phyloP scores from a whole-genome alignment of 1,284 basidiomycete species.

The Flammula alnicola region DNA sequence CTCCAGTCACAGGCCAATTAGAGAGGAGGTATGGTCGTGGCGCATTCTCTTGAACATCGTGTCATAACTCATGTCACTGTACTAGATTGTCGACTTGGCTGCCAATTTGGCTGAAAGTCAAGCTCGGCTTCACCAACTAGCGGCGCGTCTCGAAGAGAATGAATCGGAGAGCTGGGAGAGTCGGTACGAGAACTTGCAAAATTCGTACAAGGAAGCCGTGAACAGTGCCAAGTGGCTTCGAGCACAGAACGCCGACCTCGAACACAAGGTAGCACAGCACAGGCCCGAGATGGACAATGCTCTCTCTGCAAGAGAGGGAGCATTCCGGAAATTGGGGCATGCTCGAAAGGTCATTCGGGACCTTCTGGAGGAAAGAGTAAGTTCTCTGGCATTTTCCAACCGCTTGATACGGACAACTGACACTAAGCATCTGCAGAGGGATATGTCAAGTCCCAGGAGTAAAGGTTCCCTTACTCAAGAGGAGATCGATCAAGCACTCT shows the following conservation, averaged over 20 bases:
- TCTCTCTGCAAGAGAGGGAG: slow-evolving; percentile 35
- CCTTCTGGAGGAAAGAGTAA: slow-evolving; percentile 47
- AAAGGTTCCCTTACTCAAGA: slow-evolving; percentile 19
- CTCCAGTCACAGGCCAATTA: slow-evolving; percentile 11
- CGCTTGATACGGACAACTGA: background rate
- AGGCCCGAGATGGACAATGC: slow-evolving; percentile 33
- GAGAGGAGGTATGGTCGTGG: slow-evolving; percentile 24
- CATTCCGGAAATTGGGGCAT: slow-evolving; percentile 41
- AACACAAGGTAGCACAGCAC: slow-evolving; percentile 27
- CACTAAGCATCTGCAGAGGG: slow-evolving; percentile 14
- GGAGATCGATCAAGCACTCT: slow-evolving; percentile 25
- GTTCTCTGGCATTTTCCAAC: slow-evolving; percentile 1
- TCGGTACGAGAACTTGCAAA: slow-evolving; percentile 38
- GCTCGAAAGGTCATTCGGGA: slow-evolving; percentile 42
- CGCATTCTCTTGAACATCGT: background rate
- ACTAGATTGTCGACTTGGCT: slow-evolving; percentile 26
- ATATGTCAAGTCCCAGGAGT: slow-evolving; percentile 24
- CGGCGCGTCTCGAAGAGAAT: slow-evolving; percentile 22
- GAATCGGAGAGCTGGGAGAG: slow-evolving; percentile 25
- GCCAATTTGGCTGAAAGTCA: slow-evolving; percentile 28
- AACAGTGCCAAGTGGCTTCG: slow-evolving; percentile 31
- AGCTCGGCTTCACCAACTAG: slow-evolving; percentile 26
- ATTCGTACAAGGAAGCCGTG: slow-evolving; percentile 26
- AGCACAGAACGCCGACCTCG: slow-evolving; percentile 34
- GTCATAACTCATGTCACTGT: background rate